A percentile compares a stretch with the other conserved stretches of the same genome.
These are phyloP conservation scores for Podila clonocystis DNA, from an alignment of 192 early-diverging fungal genomes.

Conservation along the genomic window DNA sequence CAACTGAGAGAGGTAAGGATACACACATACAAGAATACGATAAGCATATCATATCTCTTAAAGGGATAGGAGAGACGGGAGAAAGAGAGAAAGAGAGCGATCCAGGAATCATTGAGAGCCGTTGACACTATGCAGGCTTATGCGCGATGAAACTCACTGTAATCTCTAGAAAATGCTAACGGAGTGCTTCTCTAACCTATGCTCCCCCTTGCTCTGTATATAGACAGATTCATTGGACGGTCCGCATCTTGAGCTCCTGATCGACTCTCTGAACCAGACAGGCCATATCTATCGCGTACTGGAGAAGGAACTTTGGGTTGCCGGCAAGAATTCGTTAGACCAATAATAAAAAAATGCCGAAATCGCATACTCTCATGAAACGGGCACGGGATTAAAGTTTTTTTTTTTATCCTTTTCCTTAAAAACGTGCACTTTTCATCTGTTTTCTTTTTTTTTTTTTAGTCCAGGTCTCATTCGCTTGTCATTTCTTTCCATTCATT, in stretches of 20 bases:
- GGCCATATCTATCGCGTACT: constrained; percentile 38
- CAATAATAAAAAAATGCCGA: neutral
- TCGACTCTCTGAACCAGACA: constrained; percentile 51
- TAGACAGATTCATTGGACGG: constrained; percentile 46
- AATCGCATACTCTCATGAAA: neutral
- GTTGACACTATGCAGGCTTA: too few relatives aligned
- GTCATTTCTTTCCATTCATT: neutral
- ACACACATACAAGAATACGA: neutral
- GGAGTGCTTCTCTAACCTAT: neutral
- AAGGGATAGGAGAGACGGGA: neutral
- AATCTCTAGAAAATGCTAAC: neutral
- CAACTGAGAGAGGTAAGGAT: constrained; percentile 39
- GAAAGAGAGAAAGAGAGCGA: too few relatives aligned
- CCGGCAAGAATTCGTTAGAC: constrained; percentile 1
- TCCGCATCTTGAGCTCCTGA: constrained; percentile 38
- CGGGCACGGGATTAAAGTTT: neutral
- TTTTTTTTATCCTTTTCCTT: constrained; percentile 1
- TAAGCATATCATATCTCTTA: neutral
- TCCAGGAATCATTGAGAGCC: too few relatives aligned
- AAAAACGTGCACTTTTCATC: too few relatives aligned
- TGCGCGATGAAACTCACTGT: neutral
- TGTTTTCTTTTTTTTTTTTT: neutral
- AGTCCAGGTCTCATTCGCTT: neutral
- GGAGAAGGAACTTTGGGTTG: constrained; percentile 49
- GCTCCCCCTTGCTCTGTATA: neutral